phyloP scores from a whole-genome alignment of 2,329 filamentous ascomycete species.

The Neocatenulostroma microsporum region DNA sequence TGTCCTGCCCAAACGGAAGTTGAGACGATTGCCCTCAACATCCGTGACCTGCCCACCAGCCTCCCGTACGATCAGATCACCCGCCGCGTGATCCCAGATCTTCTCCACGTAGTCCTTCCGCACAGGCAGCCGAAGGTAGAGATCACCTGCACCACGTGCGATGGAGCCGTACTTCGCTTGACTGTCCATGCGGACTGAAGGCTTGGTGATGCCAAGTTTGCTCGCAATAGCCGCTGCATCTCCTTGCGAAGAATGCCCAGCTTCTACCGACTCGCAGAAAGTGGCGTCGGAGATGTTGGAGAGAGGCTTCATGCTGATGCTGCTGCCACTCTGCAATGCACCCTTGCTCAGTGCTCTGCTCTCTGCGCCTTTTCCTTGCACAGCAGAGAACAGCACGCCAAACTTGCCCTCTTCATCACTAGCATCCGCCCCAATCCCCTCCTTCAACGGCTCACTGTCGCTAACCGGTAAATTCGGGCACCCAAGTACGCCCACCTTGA shows the following conservation, averaged over 20 bases:
- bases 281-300: conserved; percentile 69
- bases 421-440: conserved; percentile 65
- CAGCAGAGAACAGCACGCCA: conserved; percentile 82
- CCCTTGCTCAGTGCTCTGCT: conserved; percentile 62
- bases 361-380: conserved; percentile 70
- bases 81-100: conserved; percentile 98
- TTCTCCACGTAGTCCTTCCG: conserved; percentile 91
- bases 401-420: conserved; percentile 61
- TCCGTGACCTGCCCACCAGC: conserved; percentile 90
- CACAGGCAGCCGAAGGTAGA: conserved; percentile 84
- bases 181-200: conserved; percentile 93
- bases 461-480: conserved; percentile 93
- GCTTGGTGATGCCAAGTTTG: conserved; percentile 76
- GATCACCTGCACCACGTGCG: conserved; percentile 84
- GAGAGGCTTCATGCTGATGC: conserved; percentile 73
- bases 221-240: conserved; percentile 79
- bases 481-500: conserved; percentile 88
- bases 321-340: conserved; percentile 46
- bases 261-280: conserved; percentile 95
- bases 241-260: conserved; percentile 80
- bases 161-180: conserved; percentile 98
- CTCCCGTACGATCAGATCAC: conserved; percentile 88
- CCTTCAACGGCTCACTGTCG: conserved; percentile 62
- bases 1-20: conserved; percentile 82
- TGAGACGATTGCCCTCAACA: conserved; percentile 70